Base-by-base conservation (phyloP, 805 yeast genomes). In the Henningerozyma blattae region DNA sequence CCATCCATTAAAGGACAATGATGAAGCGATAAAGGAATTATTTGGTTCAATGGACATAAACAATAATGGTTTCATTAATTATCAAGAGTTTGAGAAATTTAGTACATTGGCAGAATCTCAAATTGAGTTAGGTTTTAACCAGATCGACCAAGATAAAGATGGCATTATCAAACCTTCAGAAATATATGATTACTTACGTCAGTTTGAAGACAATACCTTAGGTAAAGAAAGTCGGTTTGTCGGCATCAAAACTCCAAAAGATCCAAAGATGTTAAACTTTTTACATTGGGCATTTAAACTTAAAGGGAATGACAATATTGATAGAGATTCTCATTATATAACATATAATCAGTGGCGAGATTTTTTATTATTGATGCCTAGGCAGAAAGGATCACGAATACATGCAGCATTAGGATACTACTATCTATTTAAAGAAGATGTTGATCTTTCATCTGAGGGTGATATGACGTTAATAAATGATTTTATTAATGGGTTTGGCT, bases 271-370 rank as follows among this genome's bases (percentile, higher is more conserved):
- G 18, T 34, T 45, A 6, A 41, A 42, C 3, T 55, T 56, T 35
- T 20, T 52, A 14, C 34, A 39, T 16, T 57, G 60, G 60, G 61
- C 61, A 2, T 54, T 54, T 28, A 32, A 38, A 22, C 32, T 34
- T 18, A 41, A 35, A 10, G 19, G 36, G 16, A 32, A 36, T 13
- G 34, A 35, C n/a, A 38, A 40, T 15, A 36, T 34, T 19, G 38
- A 44, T 51, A 26, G 26, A 39, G 59, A 68, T 31, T 72, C 70
- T 36, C 89, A 91, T 1, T 71, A 65, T 43, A 75, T 89, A 28
- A 76, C 91, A 0, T 83, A 73, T 49, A 85, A 85, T 34, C 89
- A 89, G 46, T 91, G 93, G 72, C 66, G 94, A 43, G 82, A 81
- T 44, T 82, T 83, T 32, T 59, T 89, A 18, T 55, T 87, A 33